Evolutionary conservation across 2,329 filamentous ascomycete species (phyloP), one percentile per base, ranked within the genome.

Genomic region (Colletotrichum tabaci): DNA sequence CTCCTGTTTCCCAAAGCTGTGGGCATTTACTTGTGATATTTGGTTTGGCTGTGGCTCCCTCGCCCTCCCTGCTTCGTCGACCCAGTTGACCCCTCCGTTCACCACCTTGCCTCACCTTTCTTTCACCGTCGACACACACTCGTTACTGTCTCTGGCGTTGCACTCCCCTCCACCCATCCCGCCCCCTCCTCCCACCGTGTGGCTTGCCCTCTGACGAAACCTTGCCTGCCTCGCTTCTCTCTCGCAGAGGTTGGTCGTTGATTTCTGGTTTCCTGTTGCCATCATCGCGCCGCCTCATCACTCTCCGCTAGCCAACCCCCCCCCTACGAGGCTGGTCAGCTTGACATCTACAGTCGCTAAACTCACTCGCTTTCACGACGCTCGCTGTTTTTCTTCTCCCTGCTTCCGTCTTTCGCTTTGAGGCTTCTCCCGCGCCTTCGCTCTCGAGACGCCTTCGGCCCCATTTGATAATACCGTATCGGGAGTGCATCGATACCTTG

Each of bases 361-460:
- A 35, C 30, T 49, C 67, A 38, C 49, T 71, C 68, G 58, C 68
- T 47, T 66, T 55, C 57, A 58, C 58, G 40, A 63, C 58, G 21
- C 40, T 68, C 44, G 57, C 38, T 68, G 44, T 21, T 49, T 46
- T 68, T 46, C n/a, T 12, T 10, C 23, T 71, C 30, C 8, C 40
- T 16, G 18, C 56, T 47, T 55, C 44, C 8, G 15, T n/a, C 61
- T 63, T 46, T 60, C 23, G 58, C 35, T 46, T 40, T 46, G 26
- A 26, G 18, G 46, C 26, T 35, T 35, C 18, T 53, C 40, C 18
- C 50, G 3, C 30, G 35, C 30, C 30, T 21, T 61, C 15, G 61
- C 21, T 61, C 26, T 44, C 8, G 12, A 38, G 55, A 61, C 64
- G 44, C 38, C 38, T 26, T 57, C 18, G 18, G 21, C 9, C 8